Conservation (phyloP, 192 early-diverging fungal genomes). For the Mortierella claussenii region DNA sequence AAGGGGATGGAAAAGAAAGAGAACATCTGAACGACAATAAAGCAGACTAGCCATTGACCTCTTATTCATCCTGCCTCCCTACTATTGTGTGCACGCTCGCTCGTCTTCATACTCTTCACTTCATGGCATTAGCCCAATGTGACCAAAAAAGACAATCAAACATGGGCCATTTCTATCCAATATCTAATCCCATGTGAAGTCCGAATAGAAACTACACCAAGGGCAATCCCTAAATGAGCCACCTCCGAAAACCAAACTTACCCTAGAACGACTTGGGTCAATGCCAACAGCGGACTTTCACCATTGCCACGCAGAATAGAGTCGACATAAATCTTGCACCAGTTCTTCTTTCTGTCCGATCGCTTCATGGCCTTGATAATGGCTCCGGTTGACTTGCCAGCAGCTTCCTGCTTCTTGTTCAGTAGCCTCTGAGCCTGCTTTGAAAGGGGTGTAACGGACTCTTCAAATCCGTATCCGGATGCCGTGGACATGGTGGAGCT, state of each 20-base stretch:
- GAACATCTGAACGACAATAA: too few relatives aligned
- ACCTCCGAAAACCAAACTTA: slow-evolving; percentile 20
- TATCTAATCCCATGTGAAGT: slow-evolving; percentile 33
- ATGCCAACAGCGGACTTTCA: slow-evolving; percentile 17
- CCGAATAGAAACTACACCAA: too few relatives aligned
- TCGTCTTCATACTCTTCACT: too few relatives aligned
- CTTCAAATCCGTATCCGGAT: slow-evolving; percentile 14
- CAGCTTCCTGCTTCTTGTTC: slow-evolving; percentile 42
- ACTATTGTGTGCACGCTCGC: too few relatives aligned
- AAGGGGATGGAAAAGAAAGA: too few relatives aligned
- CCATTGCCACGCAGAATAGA: slow-evolving; percentile 42
- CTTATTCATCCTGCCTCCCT: too few relatives aligned
- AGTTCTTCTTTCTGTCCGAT: slow-evolving; percentile 42
- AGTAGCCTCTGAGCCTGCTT: slow-evolving; percentile 40
- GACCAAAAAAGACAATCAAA: neutral
- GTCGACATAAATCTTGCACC: slow-evolving; percentile 53
- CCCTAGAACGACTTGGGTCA: slow-evolving; percentile 25
- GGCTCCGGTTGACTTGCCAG: slow-evolving; percentile 4
- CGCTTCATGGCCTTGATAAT: slow-evolving; percentile 39
- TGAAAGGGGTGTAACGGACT: slow-evolving; percentile 11
- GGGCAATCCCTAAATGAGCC: too few relatives aligned
- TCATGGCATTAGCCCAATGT: too few relatives aligned
- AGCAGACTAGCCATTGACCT: too few relatives aligned
- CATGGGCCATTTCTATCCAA: slow-evolving; percentile 20
- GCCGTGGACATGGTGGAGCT: slow-evolving; percentile 22